A percentile compares a stretch with the other conserved stretches of the same genome.
Conservation (phyloP, 2,329 filamentous ascomycete species). For the Polychaeton citri region DNA sequence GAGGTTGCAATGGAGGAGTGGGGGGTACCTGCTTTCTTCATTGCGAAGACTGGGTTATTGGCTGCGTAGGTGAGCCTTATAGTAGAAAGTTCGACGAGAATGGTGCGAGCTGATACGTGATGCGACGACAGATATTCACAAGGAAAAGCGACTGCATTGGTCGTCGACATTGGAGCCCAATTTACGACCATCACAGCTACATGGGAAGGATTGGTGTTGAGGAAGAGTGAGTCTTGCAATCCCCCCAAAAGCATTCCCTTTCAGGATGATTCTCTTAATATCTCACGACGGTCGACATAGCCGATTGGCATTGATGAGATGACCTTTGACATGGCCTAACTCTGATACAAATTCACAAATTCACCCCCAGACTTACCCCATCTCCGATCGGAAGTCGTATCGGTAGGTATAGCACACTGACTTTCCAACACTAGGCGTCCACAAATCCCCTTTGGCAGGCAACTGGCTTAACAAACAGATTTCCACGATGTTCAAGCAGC, state of each 20-base stretch:
- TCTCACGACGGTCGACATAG: slow-evolving; percentile 10
- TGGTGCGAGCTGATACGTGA: too few species aligned
- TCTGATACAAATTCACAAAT: slow-evolving; percentile 1
- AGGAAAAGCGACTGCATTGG: slow-evolving; percentile 83
- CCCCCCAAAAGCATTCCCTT: background rate
- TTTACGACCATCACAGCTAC: slow-evolving; percentile 83
- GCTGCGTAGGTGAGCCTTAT: slow-evolving; percentile 46
- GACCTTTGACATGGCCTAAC: slow-evolving; percentile 5
- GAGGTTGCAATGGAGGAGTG: slow-evolving; percentile 96
- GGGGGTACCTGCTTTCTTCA: slow-evolving; percentile 88
- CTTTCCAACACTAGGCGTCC: too few species aligned
- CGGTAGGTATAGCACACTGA: background rate
- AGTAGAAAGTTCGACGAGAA: too few species aligned
- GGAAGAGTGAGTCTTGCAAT: slow-evolving; percentile 40
- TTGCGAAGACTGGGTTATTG: slow-evolving; percentile 78
- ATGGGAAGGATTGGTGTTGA: slow-evolving; percentile 87
- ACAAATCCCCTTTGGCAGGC: slow-evolving; percentile 73
- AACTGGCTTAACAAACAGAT: slow-evolving; percentile 85
- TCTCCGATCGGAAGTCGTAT: too few species aligned
- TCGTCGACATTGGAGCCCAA: slow-evolving; percentile 81
- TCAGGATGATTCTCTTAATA: slow-evolving; percentile 5
- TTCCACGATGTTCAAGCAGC: slow-evolving; percentile 59
- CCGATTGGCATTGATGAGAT: slow-evolving; percentile 5
- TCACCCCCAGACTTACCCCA: too few species aligned
- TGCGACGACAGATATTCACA: slow-evolving; percentile 65